These are phyloP conservation scores for Xylaria digitata DNA, from an alignment of 2,329 filamentous ascomycete genomes.

Conservation along the genomic window DNA sequence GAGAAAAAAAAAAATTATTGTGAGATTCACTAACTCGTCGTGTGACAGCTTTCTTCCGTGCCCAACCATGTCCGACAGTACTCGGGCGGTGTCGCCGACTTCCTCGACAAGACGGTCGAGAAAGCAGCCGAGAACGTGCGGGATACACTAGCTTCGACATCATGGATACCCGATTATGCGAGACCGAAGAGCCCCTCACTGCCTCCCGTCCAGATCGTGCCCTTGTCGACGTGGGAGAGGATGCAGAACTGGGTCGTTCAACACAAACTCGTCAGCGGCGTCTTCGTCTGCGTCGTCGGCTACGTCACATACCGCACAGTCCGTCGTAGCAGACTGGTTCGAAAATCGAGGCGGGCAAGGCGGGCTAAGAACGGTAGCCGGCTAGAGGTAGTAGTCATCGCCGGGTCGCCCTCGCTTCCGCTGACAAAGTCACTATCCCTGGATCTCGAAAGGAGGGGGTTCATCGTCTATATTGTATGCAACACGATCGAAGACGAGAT, in stretches of 20 bases:
- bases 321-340: constrained; percentile 65
- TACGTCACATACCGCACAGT: constrained; percentile 69
- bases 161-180: constrained; percentile 79
- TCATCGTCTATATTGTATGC: constrained; percentile 92
- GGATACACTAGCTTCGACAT: constrained; percentile 72
- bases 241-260: constrained; percentile 76
- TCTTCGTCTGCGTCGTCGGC: constrained; percentile 76
- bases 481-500: constrained; percentile 87
- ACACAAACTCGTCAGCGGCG: constrained; percentile 79
- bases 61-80: constrained; percentile 75
- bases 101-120: constrained; percentile 85
- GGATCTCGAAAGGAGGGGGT: constrained; percentile 90
- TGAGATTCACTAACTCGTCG: no score
- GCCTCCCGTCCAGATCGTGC: constrained; percentile 51
- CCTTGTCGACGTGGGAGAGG: constrained; percentile 59
- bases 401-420: constrained; percentile 86
- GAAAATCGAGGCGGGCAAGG: constrained; percentile 78
- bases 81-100: constrained; percentile 78
- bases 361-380: constrained; percentile 85
- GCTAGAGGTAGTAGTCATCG: constrained; percentile 87
- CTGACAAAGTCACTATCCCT: constrained; percentile 84
- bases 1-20: no score
- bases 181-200: constrained; percentile 67
- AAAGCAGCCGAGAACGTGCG: constrained; percentile 76
- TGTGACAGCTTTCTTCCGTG: constrained; percentile 62